phyloP scores from a whole-genome alignment of 345 rosid species.

The Zanthoxylum bungeanum region DNA sequence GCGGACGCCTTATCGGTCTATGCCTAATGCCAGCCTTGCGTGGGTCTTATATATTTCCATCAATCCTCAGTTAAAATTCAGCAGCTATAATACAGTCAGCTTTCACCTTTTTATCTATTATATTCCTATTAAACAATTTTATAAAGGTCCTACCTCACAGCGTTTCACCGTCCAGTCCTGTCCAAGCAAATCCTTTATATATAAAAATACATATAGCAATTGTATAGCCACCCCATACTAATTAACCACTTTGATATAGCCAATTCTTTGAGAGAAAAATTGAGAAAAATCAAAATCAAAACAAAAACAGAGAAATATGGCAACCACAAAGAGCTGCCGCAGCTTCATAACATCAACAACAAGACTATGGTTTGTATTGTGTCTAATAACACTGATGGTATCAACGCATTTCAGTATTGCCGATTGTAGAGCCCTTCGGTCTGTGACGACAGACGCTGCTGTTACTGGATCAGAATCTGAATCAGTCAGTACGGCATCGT shows the following conservation, averaged over 20 bases:
- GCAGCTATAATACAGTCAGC: too few relatives aligned
- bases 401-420: constrained; percentile 31
- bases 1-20: too few relatives aligned
- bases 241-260: too few relatives aligned
- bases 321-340: constrained; percentile 4
- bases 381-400: constrained; percentile 25
- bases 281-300: background rate
- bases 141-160: constrained; percentile 21
- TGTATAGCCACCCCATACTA: background rate
- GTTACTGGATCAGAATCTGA: constrained; percentile 23
- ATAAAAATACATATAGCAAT: background rate
- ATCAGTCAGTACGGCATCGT: constrained; percentile 14
- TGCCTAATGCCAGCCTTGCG: too few relatives aligned
- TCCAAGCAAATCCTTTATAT: constrained; percentile 18
- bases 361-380: constrained; percentile 12
- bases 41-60: too few relatives aligned
- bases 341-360: constrained; percentile 15
- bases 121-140: constrained; percentile 27
- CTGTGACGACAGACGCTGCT: constrained; percentile 6
- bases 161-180: constrained; percentile 18
- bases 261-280: background rate
- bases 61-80: too few relatives aligned
- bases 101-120: background rate
- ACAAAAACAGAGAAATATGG: constrained; percentile 6
- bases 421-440: constrained; percentile 45